Conservation (phyloP, 1,139 yeast genomes). For the Ogataea hybrid region DNA sequence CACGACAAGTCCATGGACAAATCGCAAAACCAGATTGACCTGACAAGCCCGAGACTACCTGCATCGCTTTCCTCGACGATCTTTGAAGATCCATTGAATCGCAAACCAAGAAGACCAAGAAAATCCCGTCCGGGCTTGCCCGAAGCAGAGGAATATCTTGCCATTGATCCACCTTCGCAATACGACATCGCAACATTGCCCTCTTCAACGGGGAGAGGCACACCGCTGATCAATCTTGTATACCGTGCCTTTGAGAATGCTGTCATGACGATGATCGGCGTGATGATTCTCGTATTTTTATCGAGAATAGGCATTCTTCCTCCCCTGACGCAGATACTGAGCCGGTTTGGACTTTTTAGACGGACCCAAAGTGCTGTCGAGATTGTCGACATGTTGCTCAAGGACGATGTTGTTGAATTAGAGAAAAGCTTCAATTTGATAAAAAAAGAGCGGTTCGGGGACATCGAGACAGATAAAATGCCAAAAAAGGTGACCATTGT, state of each 20-base stretch:
- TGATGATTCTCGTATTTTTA: conserved; percentile 23
- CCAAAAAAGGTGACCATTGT: conserved; percentile 32
- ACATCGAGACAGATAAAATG: background rate
- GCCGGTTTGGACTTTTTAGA: conserved; percentile 29
- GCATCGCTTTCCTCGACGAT: conserved; percentile 25
- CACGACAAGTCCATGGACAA: conserved; percentile 28
- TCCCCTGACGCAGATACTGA: conserved; percentile 29
- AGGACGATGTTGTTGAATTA: conserved; percentile 22
- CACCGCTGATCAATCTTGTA: conserved; percentile 23
- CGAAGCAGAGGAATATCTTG: conserved; percentile 14
- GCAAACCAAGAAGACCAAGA: conserved; percentile 5
- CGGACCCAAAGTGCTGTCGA: conserved; percentile 33
- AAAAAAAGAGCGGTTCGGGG: conserved; percentile 26
- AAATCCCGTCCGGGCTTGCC: conserved; percentile 13
- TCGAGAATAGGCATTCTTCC: conserved; percentile 34
- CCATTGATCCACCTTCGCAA: conserved; percentile 21
- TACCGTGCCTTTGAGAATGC: conserved; percentile 39
- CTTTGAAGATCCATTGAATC: conserved; percentile 12
- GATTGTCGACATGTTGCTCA: conserved; percentile 29
- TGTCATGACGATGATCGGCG: conserved; percentile 31
- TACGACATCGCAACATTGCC: conserved; percentile 13
- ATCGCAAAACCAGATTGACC: conserved; percentile 16
- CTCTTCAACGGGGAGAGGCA: conserved; percentile 17
- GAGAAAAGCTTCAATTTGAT: conserved; percentile 23
- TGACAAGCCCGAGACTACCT: conserved; percentile 24